Evolutionary conservation across 139 green algal species (phyloP).

Genomic region (Chlamydomonas sphaeroides): DNA sequence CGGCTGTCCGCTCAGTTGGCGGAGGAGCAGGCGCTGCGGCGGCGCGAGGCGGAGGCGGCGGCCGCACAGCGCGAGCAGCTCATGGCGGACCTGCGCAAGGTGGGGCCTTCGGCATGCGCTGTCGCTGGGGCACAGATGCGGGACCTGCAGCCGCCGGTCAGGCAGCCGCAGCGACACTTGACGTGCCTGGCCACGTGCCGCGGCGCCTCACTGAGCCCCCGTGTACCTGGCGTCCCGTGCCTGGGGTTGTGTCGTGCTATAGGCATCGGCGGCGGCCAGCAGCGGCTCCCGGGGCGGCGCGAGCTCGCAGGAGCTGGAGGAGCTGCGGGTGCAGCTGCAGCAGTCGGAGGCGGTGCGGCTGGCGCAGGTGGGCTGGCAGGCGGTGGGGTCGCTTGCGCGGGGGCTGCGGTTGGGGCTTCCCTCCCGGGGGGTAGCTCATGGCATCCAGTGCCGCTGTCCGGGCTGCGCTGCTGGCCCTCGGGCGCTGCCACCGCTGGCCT

Average conservation of each 20-base stretch:
- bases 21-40: conserved; percentile 21
- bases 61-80: not conserved
- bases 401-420: not conserved
- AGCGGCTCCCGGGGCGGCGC: too few species aligned
- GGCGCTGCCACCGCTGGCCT: too few species aligned
- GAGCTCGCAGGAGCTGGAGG: too few species aligned
- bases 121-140: too few species aligned
- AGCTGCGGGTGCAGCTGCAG: conserved; percentile 11
- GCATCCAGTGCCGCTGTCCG: too few species aligned
- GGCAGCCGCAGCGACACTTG: not conserved
- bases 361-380: conserved; percentile 7
- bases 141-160: not conserved
- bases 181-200: too few species aligned
- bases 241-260: too few species aligned
- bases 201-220: not conserved
- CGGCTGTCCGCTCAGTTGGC: not conserved
- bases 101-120: not conserved
- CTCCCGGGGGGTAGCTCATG: too few species aligned
- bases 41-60: conserved; percentile 8
- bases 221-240: not conserved
- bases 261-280: too few species aligned
- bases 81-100: not conserved
- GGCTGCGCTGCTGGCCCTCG: too few species aligned
- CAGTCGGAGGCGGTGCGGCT: conserved; percentile 24
- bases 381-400: not conserved